These are phyloP conservation scores for Triticum urartu DNA, from an alignment of 176 grass and related monocot species.

Conservation along the genomic window DNA sequence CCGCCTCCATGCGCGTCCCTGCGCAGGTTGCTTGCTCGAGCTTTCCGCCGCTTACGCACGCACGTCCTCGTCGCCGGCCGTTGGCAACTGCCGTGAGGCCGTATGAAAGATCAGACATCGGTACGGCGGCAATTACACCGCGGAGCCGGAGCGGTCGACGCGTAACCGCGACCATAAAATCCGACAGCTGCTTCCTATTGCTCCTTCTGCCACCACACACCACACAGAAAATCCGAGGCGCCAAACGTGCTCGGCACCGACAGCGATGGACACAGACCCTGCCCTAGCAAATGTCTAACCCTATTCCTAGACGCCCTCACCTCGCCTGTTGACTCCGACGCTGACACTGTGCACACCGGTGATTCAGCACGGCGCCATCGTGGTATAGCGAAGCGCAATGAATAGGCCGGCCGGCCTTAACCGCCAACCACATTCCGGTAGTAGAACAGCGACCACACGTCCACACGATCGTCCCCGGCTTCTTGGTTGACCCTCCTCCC, in stretches of 20 bases:
- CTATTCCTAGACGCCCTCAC: neutral
- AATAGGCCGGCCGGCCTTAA: constrained; percentile 18
- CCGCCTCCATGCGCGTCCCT: neutral
- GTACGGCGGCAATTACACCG: neutral
- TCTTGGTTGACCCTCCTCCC: constrained; percentile 7
- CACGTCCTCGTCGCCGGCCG: neutral
- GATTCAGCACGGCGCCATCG: neutral
- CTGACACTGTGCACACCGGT: neutral
- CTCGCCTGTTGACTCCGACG: neutral
- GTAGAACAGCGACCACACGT: neutral
- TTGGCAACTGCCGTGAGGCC: neutral
- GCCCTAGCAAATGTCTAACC: neutral
- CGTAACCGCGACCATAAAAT: constrained; percentile 5
- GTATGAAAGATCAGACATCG: neutral
- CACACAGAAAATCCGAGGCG: neutral
- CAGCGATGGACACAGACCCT: neutral
- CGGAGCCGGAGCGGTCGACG: neutral
- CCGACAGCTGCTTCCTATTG: neutral
- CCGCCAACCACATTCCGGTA: constrained; percentile 15
- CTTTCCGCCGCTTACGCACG: neutral
- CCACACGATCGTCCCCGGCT: neutral
- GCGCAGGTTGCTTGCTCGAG: neutral
- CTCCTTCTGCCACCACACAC: neutral
- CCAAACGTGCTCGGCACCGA: neutral
- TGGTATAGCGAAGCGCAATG: constrained; percentile 5